Base-by-base conservation (phyloP, 2,329 filamentous ascomycete genomes). In the Sarocladium brachiariae region DNA sequence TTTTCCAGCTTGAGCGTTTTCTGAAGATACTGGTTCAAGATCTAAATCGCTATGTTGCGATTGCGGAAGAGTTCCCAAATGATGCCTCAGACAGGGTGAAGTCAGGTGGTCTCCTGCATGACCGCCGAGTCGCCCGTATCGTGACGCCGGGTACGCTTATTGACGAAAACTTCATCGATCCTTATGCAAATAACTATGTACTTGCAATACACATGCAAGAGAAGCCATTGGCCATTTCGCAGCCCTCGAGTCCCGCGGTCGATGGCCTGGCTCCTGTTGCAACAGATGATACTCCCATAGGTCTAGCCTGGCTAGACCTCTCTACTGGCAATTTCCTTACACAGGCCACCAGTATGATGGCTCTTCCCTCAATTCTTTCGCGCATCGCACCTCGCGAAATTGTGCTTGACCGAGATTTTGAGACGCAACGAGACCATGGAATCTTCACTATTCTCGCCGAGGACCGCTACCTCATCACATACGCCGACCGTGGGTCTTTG, bases 101-200 rank as follows among this genome's bases (percentile, higher is more conserved):
- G 63, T 78, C 82, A 18, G 88, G 88, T 13, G 89, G 89, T 3
- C 71, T 92, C 55, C 75, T 92, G 73, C 95, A 93, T 65, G 87
- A 95, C 63, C 85, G 93, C 23, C 83, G 76, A 58, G 89, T 99
- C 13, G 81, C 88, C 16, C 84, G 93, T 52, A 85, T 99, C 58
- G 83, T 99, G 61, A 97, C 93, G 1, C 90, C 93, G 1, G 93
- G 93, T 18, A 99, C 93, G 1, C 74, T 99, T 50, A 96, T 99
- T 57, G 93, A 99, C 66, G 93, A 99, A 69, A 91, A 90, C 59
- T 99, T 97, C 66, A 90, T 99, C 75, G 89, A 97, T 63, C 89
- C 90, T 1, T 92, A 87, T 63, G 83, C 88, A 60, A 96, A 93
- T 68, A 97, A 96, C 64, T 99, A 92, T 65, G 76, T 97, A 30